A percentile compares a stretch with the other conserved stretches of the same genome.
Conservation (phyloP, 306 rosid species). For the Fagus crenata region DNA sequence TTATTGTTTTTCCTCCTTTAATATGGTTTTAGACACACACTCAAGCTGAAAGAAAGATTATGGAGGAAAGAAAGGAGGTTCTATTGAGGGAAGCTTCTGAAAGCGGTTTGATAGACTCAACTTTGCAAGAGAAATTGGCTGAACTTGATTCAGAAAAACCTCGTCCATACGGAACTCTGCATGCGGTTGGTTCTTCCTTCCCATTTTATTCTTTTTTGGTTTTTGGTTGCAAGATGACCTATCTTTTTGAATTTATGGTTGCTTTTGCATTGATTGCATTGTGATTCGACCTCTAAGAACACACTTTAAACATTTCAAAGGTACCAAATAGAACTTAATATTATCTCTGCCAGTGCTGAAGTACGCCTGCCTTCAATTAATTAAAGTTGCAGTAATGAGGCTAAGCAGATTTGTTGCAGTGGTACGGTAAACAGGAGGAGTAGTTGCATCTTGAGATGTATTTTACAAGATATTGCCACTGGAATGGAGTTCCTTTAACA, state of each 20-base stretch:
- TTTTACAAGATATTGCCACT: background rate
- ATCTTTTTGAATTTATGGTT: background rate
- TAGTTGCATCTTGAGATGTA: background rate
- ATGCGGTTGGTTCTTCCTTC: constrained; percentile 42
- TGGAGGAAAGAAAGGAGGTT: constrained; percentile 59
- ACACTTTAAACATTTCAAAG: background rate
- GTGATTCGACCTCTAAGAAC: background rate
- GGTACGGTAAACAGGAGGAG: background rate
- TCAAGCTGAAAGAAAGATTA: constrained; percentile 69
- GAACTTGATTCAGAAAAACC: constrained; percentile 44
- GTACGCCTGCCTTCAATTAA: background rate
- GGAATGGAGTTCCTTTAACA: background rate
- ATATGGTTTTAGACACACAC: constrained; percentile 59
- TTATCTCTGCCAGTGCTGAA: background rate
- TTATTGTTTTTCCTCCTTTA: background rate
- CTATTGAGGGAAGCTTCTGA: constrained; percentile 52
- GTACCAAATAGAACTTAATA: background rate
- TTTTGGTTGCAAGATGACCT: background rate
- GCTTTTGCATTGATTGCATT: background rate
- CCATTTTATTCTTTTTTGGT: constrained; percentile 11
- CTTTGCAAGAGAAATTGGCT: constrained; percentile 39
- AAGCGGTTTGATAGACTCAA: constrained; percentile 35
- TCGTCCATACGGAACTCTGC: constrained; percentile 47
- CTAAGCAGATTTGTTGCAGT: background rate
- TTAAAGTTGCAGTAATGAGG: background rate